Evolutionary conservation across 805 yeast genomes (phyloP).

Genomic region (Candida michaelii): DNA sequence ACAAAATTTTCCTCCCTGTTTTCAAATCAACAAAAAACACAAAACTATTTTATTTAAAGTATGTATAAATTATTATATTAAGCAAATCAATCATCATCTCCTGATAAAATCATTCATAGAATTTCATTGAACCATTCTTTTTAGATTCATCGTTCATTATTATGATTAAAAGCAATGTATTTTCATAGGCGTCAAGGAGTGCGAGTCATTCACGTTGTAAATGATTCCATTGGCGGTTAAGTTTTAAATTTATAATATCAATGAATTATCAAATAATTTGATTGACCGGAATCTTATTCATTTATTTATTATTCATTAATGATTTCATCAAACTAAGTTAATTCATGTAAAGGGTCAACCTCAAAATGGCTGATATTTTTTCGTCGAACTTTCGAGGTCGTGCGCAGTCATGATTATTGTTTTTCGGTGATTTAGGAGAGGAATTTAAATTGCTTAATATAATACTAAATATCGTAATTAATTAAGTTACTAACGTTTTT

Average conservation of each 20-base stretch:
- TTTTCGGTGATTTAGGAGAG: conserved; percentile 6
- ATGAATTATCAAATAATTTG: background rate
- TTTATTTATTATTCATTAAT: too few relatives aligned
- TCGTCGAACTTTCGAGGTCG: background rate
- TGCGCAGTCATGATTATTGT: background rate
- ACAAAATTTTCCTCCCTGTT: conserved; percentile 8
- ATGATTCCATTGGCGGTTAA: background rate
- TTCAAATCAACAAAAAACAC: conserved; percentile 7
- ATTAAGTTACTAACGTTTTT: conserved; percentile 7
- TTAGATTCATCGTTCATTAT: background rate
- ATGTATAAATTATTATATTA: background rate
- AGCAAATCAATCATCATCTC: background rate
- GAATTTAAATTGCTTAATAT: background rate
- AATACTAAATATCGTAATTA: too few relatives aligned
- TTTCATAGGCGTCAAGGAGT: conserved; percentile 5
- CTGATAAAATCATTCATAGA: background rate
- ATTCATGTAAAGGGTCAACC: background rate
- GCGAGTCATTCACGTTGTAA: conserved; percentile 8
- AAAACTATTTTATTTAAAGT: conserved; percentile 3
- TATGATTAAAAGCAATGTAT: too few relatives aligned
- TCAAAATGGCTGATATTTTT: background rate
- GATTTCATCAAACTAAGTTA: too few relatives aligned
- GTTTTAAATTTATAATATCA: background rate
- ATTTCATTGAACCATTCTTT: too few relatives aligned
- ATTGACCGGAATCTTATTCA: too few relatives aligned